These are phyloP conservation scores for Botrytis sinoallii DNA, from an alignment of 2,329 filamentous ascomycete species.

Conservation along the genomic window DNA sequence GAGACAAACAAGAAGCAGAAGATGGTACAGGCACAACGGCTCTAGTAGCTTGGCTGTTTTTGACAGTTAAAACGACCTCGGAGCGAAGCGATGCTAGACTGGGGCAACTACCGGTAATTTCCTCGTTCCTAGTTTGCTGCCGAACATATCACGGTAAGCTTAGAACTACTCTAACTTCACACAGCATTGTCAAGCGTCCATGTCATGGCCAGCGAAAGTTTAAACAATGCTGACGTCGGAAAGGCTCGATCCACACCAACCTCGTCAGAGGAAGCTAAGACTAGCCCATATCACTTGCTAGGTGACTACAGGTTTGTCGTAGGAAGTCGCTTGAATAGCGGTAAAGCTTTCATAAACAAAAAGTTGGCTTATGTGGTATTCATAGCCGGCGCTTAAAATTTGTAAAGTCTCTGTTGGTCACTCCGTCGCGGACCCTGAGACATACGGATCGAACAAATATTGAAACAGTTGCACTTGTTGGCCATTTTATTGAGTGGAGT, in stretches of 20 bases:
- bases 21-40: neutral
- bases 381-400: slow-evolving; percentile 9
- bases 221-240: neutral
- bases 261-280: neutral
- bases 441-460: neutral
- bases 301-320: neutral
- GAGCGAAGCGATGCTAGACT: neutral
- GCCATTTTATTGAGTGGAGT: neutral
- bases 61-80: neutral
- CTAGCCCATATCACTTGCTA: neutral
- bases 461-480: neutral
- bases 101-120: neutral
- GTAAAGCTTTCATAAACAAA: neutral
- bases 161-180: neutral
- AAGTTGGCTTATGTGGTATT: neutral
- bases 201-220: no score
- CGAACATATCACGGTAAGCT: neutral
- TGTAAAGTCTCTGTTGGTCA: neutral
- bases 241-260: neutral
- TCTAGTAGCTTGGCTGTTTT: neutral
- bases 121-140: neutral
- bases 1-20: neutral
- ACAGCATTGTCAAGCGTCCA: neutral
- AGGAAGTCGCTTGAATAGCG: slow-evolving; percentile 5
- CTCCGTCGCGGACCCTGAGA: neutral